A percentile compares a stretch with the other conserved stretches of the same genome.
phyloP scores from a whole-genome alignment of 352 stramenopile species.

The Aphanomyces cochlioides region DNA sequence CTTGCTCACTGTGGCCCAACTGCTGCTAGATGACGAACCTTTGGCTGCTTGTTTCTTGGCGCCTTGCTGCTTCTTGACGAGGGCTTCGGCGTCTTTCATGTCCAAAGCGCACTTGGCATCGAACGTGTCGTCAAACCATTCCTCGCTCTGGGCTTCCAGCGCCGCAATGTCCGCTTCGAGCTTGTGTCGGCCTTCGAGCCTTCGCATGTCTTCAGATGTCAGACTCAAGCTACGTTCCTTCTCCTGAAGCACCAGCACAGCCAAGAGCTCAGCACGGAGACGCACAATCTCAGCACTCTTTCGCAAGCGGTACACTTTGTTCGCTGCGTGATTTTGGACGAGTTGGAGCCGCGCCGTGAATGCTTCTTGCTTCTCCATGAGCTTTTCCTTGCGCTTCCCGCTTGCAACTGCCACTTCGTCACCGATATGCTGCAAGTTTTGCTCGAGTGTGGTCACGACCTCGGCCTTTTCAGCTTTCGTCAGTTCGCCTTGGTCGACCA shows the following conservation, averaged over 20 bases:
- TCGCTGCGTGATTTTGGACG: background rate
- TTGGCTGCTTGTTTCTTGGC: constrained; percentile 9
- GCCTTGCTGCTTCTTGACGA: constrained; percentile 13
- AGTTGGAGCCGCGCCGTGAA: background rate
- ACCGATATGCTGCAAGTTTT: background rate
- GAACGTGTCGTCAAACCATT: constrained; percentile 31
- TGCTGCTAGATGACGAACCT: background rate
- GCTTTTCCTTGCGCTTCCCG: constrained; percentile 15
- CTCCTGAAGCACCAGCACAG: constrained; percentile 28
- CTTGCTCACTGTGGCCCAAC: constrained; percentile 25
- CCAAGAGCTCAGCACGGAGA: constrained; percentile 14
- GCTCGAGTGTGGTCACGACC: constrained; percentile 25
- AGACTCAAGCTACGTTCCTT: constrained; percentile 29
- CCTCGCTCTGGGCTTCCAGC: constrained; percentile 11
- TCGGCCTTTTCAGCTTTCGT: constrained; percentile 31
- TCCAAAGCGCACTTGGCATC: constrained; percentile 16
- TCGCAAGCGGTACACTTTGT: background rate
- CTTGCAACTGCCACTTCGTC: background rate
- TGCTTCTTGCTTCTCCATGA: constrained; percentile 6
- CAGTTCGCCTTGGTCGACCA: constrained; percentile 32
- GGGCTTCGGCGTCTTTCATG: constrained; percentile 16
- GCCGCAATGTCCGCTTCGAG: constrained; percentile 19
- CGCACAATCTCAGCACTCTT: constrained; percentile 23
- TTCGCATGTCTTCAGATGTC: constrained; percentile 29
- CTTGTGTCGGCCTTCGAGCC: constrained; percentile 22